Evolutionary conservation across 176 grass and related monocot species (phyloP).

Genomic region (Musa troglodytarum): DNA sequence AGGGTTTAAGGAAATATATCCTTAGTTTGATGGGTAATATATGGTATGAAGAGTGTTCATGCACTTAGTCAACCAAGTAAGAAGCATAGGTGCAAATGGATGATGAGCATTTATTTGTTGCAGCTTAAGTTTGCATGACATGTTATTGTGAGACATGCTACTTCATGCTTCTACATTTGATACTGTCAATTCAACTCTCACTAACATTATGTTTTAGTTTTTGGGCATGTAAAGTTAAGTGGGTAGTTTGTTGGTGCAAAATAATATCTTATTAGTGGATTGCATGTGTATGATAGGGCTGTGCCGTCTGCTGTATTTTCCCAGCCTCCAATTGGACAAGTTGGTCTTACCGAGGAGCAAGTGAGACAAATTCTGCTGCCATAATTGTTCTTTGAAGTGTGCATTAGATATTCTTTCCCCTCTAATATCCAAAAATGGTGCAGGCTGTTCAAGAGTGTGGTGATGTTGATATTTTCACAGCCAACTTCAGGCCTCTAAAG

Average conservation of each 20-base stretch:
- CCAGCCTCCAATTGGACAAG: slow-evolving; percentile 83
- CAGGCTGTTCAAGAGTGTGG: slow-evolving; percentile 67
- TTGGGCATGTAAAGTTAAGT: background rate
- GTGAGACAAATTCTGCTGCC: slow-evolving; percentile 22
- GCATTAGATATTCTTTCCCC: background rate
- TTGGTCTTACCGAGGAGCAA: slow-evolving; percentile 84
- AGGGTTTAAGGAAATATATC: background rate
- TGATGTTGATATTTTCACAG: slow-evolving; percentile 62
- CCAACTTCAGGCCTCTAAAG: slow-evolving; percentile 90
- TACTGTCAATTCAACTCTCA: background rate
- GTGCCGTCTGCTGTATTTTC: slow-evolving; percentile 89
- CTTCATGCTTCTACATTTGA: background rate
- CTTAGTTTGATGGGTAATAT: background rate
- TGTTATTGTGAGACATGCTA: background rate
- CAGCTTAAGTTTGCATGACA: background rate
- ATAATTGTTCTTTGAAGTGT: background rate
- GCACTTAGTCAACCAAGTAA: background rate
- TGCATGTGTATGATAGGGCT: slow-evolving; percentile 36
- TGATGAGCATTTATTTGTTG: background rate
- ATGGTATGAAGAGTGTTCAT: background rate
- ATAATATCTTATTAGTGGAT: background rate
- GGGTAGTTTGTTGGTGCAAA: background rate
- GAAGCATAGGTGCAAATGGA: background rate
- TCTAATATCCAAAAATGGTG: background rate
- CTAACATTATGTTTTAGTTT: background rate